phyloP scores from a whole-genome alignment of 2,329 filamentous ascomycete genomes.

The Sphaerulina vaccinii region DNA sequence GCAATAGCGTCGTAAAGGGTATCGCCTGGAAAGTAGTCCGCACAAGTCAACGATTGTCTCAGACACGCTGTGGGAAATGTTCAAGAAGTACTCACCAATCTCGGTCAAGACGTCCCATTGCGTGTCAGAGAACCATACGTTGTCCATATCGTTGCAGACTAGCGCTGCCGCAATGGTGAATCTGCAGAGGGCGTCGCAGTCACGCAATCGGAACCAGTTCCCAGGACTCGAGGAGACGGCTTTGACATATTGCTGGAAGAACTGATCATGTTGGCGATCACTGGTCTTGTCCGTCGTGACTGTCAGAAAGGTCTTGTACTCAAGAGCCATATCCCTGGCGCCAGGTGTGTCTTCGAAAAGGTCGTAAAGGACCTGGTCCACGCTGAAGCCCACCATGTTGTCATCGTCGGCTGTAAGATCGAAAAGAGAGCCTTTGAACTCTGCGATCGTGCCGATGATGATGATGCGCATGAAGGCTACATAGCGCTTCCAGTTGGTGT shows the following conservation, averaged over 20 bases:
- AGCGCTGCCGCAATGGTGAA: slow-evolving; percentile 38
- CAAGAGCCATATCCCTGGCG: slow-evolving; percentile 21
- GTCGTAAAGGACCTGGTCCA: slow-evolving; percentile 32
- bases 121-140: slow-evolving; percentile 27
- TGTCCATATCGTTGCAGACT: slow-evolving; percentile 34
- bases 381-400: slow-evolving; percentile 19
- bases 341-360: slow-evolving; percentile 28
- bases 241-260: slow-evolving; percentile 36
- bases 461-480: slow-evolving; percentile 28
- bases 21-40: too few species aligned
- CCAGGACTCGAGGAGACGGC: slow-evolving; percentile 31
- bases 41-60: too few species aligned
- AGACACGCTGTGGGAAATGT: too few species aligned
- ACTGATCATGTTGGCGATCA: slow-evolving; percentile 16
- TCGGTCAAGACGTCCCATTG: slow-evolving; percentile 31
- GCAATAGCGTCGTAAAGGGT: slow-evolving; percentile 37
- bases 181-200: slow-evolving; percentile 37
- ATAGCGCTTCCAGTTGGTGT: slow-evolving; percentile 29
- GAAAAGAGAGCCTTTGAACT: slow-evolving; percentile 23
- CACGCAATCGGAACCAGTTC: slow-evolving; percentile 38
- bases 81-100: too few species aligned
- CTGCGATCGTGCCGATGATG: slow-evolving; percentile 26
- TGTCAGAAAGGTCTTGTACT: slow-evolving; percentile 25
- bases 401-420: slow-evolving; percentile 19
- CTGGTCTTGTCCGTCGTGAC: slow-evolving; percentile 26